Evolutionary conservation across 2,329 filamentous ascomycete species (phyloP).

Genomic region (Verticillium tricorpus): DNA sequence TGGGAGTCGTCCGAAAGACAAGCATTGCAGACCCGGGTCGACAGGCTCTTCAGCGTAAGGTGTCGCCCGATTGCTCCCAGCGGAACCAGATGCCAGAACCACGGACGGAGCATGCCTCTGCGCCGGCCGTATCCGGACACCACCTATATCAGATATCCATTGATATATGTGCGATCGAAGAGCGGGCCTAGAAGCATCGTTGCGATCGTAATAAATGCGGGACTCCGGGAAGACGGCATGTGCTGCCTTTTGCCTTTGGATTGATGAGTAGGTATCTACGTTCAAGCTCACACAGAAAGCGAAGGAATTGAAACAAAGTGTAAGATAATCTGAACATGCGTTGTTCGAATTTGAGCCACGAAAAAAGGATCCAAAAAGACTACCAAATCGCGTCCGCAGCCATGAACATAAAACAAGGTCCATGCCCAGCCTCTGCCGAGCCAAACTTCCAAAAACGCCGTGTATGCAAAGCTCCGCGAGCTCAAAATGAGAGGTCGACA

Average conservation of each 20-base stretch:
- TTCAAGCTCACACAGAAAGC: neutral
- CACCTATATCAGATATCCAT: slow-evolving; percentile 2
- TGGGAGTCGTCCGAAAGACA: neutral
- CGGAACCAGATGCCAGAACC: slow-evolving; percentile 1
- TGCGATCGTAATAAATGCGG: neutral
- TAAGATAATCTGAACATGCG: neutral
- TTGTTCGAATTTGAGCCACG: neutral
- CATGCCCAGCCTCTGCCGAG: neutral
- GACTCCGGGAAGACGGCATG: neutral
- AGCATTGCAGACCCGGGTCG: neutral
- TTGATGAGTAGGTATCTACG: neutral
- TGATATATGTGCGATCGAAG: neutral
- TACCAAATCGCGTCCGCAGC: neutral
- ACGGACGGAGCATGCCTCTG: slow-evolving; percentile 1
- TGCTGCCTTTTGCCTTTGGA: neutral
- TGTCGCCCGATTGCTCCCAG: neutral
- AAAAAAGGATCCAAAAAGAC: neutral
- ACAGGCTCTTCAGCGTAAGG: neutral
- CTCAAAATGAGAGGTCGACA: neutral
- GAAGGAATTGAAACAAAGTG: neutral
- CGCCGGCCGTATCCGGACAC: slow-evolving; percentile 3
- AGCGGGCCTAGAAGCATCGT: neutral
- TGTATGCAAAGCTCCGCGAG: neutral
- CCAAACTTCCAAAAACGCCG: neutral
- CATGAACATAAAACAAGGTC: neutral